Evolutionary conservation across 306 rosid genomes (phyloP), one percentile per base, ranked within the genome.

Genomic region (Delonix regia): DNA sequence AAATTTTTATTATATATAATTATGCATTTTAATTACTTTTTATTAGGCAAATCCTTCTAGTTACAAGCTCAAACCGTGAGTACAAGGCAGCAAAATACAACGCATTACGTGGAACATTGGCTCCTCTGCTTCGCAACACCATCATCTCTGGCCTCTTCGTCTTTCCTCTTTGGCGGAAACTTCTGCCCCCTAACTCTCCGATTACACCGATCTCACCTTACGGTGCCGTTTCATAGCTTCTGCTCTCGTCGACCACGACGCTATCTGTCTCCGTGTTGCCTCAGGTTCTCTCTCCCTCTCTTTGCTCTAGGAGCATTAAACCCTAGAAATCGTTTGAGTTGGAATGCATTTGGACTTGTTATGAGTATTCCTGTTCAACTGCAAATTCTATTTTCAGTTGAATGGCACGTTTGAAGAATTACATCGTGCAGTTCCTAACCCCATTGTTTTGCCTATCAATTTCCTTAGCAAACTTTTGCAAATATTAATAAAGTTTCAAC

Each of bases 381-480:
- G 66, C 39, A 5, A 28, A 60, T 2, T 51, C 28, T 59, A 14
- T 12, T 57, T 57, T 9, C 33, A 3, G 63, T 24, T 9, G 34
- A 24, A 9, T 11, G 18, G 11, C 34, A 22, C 34, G 9, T 9
- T 19, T 52, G 19, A 52, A 49, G 18, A n/a, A 16, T 4, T 21
- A 47, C 13, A 53, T 3, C 67, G 22, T 73, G 36, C 27, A 4
- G 42, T 41, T 12, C 11, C 57, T 11, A 51, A 18, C 59, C 47
- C n/a, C 15, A 38, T 63, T 44, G 38, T 56, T 18, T 24, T 73
- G 13, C 36, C 45, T 15, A 47, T 62, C 25, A 47, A 71, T 42
- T 77, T 13, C n/a, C 19, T 24, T 49, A 30, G 38, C 33, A 10
- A 2, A 48, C n/a, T 47, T 84, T 77, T 80, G 70, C 55, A 18